Evolutionary conservation across 2,329 filamentous ascomycete genomes (phyloP), one percentile per base, ranked within the genome.

Genomic region (Diaporthe citriasiana): DNA sequence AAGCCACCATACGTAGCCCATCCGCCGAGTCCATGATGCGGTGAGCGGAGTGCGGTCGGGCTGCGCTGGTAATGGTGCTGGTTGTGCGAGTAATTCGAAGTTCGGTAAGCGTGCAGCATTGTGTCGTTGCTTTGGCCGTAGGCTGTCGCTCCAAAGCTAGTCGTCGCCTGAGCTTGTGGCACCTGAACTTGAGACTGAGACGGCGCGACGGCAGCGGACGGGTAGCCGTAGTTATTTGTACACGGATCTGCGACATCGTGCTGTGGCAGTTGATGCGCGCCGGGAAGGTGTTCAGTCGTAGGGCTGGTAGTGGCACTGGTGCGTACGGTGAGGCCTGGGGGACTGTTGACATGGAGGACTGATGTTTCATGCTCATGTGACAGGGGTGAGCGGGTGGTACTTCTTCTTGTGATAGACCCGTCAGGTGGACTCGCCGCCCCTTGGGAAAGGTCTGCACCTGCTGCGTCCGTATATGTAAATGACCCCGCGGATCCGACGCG

Each of bases 211-310:
- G 86, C 81, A 86, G 86, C 86, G 76, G 88, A 86, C 77, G 85
- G 87, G 79, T 90, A 92, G 63, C 85, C 85, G 77, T 90, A 90
- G 57, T 87, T 87, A 81, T 89, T 88, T 83, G 88, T 82, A 89
- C 84, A 74, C 84, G 87, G 70, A 78, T 87, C 77, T 79, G 80
- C 76, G 78, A 80, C 77, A 76, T 76, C 57, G 27, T 72, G 73
- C 30, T 56, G 53, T 27, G 63, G 63, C 51, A 79, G 74, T 71
- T 78, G 71, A 7, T 80, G 77, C 2, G 74, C 76, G 55, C 80
- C 72, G 68, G 74, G 59, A 30, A 75, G 80, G 33, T 79, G 78
- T 33, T 78, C 71, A 76, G 78, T 65, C 76, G 76, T 75, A 57
- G 74, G 80, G 77, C 78, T 83, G 75, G 76, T 84, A 76, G 78